Conservation (phyloP, 202 grass and related monocot genomes). For the Elaeis oleifera region DNA sequence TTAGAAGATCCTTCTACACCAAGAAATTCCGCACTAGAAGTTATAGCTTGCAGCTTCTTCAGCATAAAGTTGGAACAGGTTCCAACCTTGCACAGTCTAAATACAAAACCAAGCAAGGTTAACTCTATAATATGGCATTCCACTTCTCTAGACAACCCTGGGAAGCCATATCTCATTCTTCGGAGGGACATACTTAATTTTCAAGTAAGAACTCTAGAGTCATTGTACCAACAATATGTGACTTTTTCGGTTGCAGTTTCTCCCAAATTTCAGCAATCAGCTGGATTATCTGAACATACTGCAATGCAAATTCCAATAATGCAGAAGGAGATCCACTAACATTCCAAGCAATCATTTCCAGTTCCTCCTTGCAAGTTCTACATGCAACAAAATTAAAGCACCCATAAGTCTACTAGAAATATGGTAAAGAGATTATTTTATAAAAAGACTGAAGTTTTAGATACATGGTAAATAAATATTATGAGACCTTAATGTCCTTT, state of each 20-base stretch:
- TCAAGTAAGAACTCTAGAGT: constrained; percentile 49
- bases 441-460: too few species aligned
- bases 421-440: too few species aligned
- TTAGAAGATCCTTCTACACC: constrained; percentile 35
- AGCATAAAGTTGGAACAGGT: constrained; percentile 30
- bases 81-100: constrained; percentile 38
- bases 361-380: constrained; percentile 61
- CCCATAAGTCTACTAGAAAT: constrained; percentile 12
- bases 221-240: constrained; percentile 27
- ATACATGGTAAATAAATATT: too few species aligned
- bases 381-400: constrained; percentile 25
- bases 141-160: constrained; percentile 44
- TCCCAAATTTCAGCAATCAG: constrained; percentile 48
- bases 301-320: constrained; percentile 50
- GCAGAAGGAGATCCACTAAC: constrained; percentile 36
- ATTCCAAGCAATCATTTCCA: constrained; percentile 47
- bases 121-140: constrained; percentile 68
- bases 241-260: constrained; percentile 33
- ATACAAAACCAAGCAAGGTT: constrained; percentile 45
- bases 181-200: constrained; percentile 47
- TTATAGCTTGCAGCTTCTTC: constrained; percentile 38
- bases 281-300: constrained; percentile 54
- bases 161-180: constrained; percentile 58
- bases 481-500: constrained; percentile 51
- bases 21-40: constrained; percentile 45